Conservation (phyloP, 805 yeast genomes). For the Schwanniomyces pseudopolymorphus region DNA sequence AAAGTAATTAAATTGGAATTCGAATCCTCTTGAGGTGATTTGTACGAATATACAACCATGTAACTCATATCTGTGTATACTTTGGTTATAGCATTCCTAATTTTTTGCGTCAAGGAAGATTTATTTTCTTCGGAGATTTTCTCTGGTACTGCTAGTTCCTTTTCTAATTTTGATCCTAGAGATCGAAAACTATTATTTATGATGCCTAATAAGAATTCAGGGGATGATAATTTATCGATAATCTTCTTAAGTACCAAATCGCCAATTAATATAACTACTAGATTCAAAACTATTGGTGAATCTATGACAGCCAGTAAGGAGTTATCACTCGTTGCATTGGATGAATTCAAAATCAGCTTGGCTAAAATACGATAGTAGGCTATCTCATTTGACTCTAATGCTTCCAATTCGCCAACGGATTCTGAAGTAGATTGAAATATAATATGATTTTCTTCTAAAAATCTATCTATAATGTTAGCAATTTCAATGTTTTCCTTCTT, state of each 20-base stretch:
- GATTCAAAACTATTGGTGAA: slow-evolving; percentile 23
- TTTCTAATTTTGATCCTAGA: slow-evolving; percentile 4
- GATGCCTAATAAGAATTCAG: slow-evolving; percentile 23
- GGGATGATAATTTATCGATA: slow-evolving; percentile 22
- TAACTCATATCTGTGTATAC: not conserved
- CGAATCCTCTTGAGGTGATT: not conserved
- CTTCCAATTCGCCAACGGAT: not conserved
- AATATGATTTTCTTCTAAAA: slow-evolving; percentile 16
- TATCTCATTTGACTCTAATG: slow-evolving; percentile 1
- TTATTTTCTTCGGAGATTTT: not conserved
- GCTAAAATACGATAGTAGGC: slow-evolving; percentile 23
- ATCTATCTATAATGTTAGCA: slow-evolving; percentile 9
- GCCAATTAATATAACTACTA: slow-evolving; percentile 22
- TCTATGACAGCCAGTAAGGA: slow-evolving; percentile 13
- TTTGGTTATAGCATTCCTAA: not conserved
- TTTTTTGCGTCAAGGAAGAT: not conserved
- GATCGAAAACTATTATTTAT: slow-evolving; percentile 7
- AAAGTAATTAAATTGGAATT: slow-evolving; percentile 2
- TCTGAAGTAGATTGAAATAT: slow-evolving; percentile 13
- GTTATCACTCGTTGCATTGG: slow-evolving; percentile 10
- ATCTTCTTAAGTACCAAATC: slow-evolving; percentile 28
- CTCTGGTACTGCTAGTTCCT: not conserved
- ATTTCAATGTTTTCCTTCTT: slow-evolving; percentile 2
- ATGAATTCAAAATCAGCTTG: slow-evolving; percentile 16
- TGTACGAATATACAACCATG: not conserved